Conservation (phyloP, 306 rosid species). For the Boehmeria nivea region DNA sequence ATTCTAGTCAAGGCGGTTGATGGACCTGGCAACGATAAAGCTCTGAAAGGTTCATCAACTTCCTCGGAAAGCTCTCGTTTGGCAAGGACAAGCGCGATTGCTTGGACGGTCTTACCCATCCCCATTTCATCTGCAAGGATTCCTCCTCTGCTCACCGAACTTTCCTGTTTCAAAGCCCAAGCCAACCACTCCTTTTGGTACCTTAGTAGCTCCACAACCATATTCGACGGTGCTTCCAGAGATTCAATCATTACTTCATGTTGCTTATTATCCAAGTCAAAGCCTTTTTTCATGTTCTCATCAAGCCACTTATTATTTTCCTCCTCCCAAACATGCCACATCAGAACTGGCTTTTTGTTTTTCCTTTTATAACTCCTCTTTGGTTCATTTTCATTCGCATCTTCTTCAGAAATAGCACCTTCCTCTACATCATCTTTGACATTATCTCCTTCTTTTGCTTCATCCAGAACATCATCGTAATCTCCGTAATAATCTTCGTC, state of each 20-base stretch:
- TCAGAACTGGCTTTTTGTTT: conserved; percentile 27
- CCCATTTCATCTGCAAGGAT: conserved; percentile 99
- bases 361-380: conserved; percentile 12
- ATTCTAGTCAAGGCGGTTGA: conserved; percentile 38
- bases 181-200: conserved; percentile 92
- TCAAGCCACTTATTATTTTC: conserved; percentile 65
- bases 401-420: no score
- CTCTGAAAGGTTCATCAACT: conserved; percentile 27
- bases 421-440: no score
- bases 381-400: no score
- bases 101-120: conserved; percentile 96
- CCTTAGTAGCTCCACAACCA: conserved; percentile 65
- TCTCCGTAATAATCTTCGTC: no score
- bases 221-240: conserved; percentile 60
- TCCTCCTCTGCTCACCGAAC: conserved; percentile 58
- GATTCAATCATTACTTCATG: conserved; percentile 50
- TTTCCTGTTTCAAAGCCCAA: conserved; percentile 86
- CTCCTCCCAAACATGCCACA: conserved; percentile 66
- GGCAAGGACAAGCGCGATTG: conserved; percentile 92
- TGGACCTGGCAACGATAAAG: conserved; percentile 27
- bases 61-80: conserved; percentile 38
- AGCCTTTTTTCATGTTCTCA: conserved; percentile 35
- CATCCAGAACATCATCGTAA: no score
- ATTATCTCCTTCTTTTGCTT: no score
- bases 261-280: conserved; percentile 34